Conservation (phyloP, 768 basidiomycete species). For the Tricholoma hemisulphureum region DNA sequence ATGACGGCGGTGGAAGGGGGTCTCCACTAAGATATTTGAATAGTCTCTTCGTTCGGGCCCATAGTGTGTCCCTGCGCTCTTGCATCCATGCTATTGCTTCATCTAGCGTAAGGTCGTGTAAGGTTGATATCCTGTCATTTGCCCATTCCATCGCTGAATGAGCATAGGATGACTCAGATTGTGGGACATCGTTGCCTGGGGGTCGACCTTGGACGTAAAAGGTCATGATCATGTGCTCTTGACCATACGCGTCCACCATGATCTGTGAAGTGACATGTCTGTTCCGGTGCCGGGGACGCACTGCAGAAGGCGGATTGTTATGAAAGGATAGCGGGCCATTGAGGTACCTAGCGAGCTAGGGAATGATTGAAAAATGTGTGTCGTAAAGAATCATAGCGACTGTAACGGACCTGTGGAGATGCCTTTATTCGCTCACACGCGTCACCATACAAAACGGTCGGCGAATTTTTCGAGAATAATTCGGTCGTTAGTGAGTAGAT, state of each 20-base stretch:
- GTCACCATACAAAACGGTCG: conserved; percentile 73
- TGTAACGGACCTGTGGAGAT: conserved; percentile 45
- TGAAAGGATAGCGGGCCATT: conserved; percentile 71
- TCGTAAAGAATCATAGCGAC: conserved; percentile 6
- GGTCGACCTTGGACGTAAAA: conserved; percentile 73
- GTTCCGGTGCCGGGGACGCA: conserved; percentile 78
- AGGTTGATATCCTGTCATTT: conserved; percentile 32
- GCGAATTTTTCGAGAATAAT: conserved; percentile 84
- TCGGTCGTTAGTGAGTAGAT: conserved; percentile 80
- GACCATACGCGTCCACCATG: conserved; percentile 66
- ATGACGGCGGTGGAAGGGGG: conserved; percentile 37
- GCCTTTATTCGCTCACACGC: conserved; percentile 53
- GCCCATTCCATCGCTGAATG: conserved; percentile 45
- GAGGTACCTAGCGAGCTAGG: conserved; percentile 68
- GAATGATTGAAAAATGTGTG: conserved; percentile 9
- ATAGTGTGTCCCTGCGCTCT: conserved; percentile 36
- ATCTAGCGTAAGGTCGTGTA: conserved; percentile 57
- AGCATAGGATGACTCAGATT: conserved; percentile 43
- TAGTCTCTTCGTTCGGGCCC: conserved; percentile 52
- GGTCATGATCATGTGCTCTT: conserved; percentile 81
- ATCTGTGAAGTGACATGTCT: conserved; percentile 80
- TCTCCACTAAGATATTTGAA: conserved; percentile 78
- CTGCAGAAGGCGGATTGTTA: conserved; percentile 74
- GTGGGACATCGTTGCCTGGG: conserved; percentile 33
- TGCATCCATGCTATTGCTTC: conserved; percentile 50